phyloP scores from a whole-genome alignment of 2,329 filamentous ascomycete genomes.

The Akanthomyces lecanii region DNA sequence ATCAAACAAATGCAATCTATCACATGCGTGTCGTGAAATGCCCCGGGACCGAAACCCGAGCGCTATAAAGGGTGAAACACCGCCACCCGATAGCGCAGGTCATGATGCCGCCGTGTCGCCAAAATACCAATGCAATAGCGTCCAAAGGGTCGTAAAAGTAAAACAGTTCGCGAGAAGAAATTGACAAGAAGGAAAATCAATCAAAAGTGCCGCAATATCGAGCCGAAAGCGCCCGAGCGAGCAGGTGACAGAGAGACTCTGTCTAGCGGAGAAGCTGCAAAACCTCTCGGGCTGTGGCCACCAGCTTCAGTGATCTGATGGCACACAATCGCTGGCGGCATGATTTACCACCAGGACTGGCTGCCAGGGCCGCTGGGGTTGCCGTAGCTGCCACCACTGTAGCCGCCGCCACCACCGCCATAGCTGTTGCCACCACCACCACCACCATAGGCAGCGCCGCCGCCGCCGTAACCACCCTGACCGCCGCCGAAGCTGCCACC shows the following conservation, averaged over 20 bases:
- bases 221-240: neutral
- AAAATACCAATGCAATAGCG: conserved; percentile 25
- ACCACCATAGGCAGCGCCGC: conserved; percentile 28
- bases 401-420: conserved; percentile 43
- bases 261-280: neutral
- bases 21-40: conserved; percentile 39
- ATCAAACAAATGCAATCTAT: conserved; percentile 44
- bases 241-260: neutral
- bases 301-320: neutral
- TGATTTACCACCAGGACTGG: conserved; percentile 63
- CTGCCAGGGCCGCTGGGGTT: conserved; percentile 67
- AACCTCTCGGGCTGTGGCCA: neutral
- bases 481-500: conserved; percentile 30
- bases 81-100: conserved; percentile 33
- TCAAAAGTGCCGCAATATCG: conserved; percentile 19
- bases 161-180: neutral
- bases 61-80: conserved; percentile 30
- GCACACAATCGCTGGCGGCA: neutral
- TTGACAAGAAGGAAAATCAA: conserved; percentile 23
- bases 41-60: conserved; percentile 35
- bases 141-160: conserved; percentile 21
- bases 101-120: conserved; percentile 41
- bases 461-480: conserved; percentile 30
- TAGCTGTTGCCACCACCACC: conserved; percentile 38
- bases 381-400: conserved; percentile 46